These are phyloP conservation scores for Xylariaceae sp. DNA, from an alignment of 2,329 filamentous ascomycete species.

Conservation along the genomic window DNA sequence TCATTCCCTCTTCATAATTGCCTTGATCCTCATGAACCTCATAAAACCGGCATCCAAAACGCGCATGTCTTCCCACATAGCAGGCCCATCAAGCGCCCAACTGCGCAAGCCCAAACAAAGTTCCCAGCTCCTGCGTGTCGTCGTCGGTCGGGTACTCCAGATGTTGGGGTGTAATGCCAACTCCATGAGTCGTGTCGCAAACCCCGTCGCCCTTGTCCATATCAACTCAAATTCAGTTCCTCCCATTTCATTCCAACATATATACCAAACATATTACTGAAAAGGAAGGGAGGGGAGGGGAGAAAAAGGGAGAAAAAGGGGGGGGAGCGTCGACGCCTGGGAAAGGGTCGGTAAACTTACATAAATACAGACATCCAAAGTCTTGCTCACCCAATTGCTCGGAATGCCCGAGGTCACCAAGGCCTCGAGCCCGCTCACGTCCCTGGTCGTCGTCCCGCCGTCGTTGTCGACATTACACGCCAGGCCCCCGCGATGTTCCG, in stretches of 20 bases:
- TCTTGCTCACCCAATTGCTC: conserved; percentile 8
- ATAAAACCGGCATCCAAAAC: background rate
- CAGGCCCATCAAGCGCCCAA: background rate
- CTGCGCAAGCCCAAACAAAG: conserved; percentile 2
- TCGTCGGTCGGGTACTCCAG: conserved; percentile 4
- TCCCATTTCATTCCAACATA: too few species aligned
- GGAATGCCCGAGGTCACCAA: background rate
- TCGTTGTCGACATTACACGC: conserved; percentile 12
- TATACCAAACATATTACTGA: too few species aligned
- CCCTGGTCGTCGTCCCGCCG: conserved; percentile 6
- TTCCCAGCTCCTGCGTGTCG: conserved; percentile 6
- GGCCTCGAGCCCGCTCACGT: conserved; percentile 1
- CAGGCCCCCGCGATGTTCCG: conserved; percentile 5
- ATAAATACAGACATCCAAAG: conserved; percentile 8
- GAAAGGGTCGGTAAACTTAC: conserved; percentile 1
- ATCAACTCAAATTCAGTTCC: too few species aligned
- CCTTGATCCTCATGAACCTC: background rate
- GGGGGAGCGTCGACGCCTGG: background rate
- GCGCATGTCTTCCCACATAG: background rate
- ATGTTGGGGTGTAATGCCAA: conserved; percentile 3
- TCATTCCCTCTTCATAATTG: background rate
- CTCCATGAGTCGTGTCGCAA: conserved; percentile 6
- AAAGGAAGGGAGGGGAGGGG: too few species aligned
- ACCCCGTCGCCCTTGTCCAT: conserved; percentile 8
- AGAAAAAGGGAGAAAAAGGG: too few species aligned